Base-by-base conservation (phyloP, 2,329 filamentous ascomycete species). In the Venturia pyrina region DNA sequence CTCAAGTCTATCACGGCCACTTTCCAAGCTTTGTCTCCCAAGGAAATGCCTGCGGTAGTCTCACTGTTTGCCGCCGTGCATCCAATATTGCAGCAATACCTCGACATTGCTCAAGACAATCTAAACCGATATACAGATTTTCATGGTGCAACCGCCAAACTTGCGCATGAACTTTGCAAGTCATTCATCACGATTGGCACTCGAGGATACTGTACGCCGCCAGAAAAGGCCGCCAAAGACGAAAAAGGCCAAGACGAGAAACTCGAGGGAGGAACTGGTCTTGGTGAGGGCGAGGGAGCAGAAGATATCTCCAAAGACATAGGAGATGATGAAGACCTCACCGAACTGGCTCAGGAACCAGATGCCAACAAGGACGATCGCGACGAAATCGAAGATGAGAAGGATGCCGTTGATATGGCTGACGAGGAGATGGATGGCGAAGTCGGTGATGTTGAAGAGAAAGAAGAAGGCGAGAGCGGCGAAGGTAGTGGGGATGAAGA, bases 281-380 rank as follows among this genome's bases (percentile, higher is more conserved):
- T 99, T 32, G 96, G 95, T 24, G 95, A 97, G 59, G 96, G 95
- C 13, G 90, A 97, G 75, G 96, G 93, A 21, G 93, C 89, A 5
- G 93, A 99, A 74, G 93, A 99, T 75, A 98, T 99, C 69, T 98
- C 93, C 77, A 98, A 99, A 74, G 95, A 99, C 72, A 89, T 99
- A 60, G 87, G 90, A 69, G 89, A 93, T 19, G 93, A 99, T 68
- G 95, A 99, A 75, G 93, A 99, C 73, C 79, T 99, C 5, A 87
- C 90, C 0, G 95, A 99, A 70, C 81, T 99, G 57, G 93, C 95
- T 0, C 91, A 97, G 74, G 89, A 97, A 72, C 84, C 87, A 53
- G 88, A 90, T 59, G 77, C 70, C 19, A 73, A 89, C 68, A 80
- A 85, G 46, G 78, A 80, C 50, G 75, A 80, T 24, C 78, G 79